phyloP scores from a whole-genome alignment of 345 rosid species.

The Sapria himalayana region DNA sequence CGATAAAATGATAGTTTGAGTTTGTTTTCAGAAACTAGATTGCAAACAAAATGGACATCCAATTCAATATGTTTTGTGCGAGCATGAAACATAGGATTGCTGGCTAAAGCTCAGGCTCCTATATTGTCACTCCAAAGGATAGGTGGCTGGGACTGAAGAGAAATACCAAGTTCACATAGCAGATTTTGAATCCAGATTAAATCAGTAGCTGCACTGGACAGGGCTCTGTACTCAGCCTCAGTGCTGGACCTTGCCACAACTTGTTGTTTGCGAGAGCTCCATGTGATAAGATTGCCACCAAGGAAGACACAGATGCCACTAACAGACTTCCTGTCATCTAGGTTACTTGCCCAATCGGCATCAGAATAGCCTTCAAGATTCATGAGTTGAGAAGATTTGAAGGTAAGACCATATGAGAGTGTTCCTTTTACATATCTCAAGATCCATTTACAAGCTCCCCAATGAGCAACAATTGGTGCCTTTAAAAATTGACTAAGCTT shows the following conservation, averaged over 20 bases:
- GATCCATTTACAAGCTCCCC: neutral
- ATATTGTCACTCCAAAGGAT: neutral
- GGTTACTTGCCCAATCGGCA: neutral
- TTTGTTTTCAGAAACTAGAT: too few relatives aligned
- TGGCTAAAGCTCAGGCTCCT: neutral
- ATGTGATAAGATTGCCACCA: neutral
- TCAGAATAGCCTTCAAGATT: neutral
- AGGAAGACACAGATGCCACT: neutral
- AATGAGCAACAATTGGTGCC: neutral
- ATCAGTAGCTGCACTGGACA: neutral
- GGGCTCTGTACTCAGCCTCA: neutral
- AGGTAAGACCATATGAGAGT: neutral
- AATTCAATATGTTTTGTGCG: neutral
- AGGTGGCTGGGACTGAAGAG: neutral
- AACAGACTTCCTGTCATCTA: neutral
- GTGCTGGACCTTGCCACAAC: neutral
- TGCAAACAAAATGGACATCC: too few relatives aligned
- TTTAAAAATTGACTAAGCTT: constrained; percentile 2
- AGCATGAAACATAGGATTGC: neutral
- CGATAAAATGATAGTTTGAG: too few relatives aligned
- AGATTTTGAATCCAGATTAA: neutral
- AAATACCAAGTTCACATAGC: neutral
- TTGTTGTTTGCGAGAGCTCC: neutral
- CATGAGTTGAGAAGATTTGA: neutral
- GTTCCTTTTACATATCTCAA: neutral